Conservation (phyloP, 768 basidiomycete species). For the Psilocybe azurescens region DNA sequence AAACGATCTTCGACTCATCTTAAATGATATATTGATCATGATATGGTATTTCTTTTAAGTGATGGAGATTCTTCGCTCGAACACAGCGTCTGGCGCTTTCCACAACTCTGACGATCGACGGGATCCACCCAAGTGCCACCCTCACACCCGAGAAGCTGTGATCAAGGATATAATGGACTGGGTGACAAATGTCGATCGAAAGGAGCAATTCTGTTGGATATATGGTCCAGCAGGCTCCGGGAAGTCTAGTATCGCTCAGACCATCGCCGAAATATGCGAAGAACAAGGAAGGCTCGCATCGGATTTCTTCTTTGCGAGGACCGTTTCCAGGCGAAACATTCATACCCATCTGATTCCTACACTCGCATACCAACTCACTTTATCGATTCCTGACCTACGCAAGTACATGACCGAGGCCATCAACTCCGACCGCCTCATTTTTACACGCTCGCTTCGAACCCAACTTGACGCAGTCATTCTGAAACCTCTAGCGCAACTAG, state of each 20-base stretch:
- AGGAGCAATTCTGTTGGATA: slow-evolving; percentile 3
- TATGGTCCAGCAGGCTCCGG: slow-evolving; percentile 11
- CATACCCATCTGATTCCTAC: neutral
- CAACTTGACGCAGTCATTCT: neutral
- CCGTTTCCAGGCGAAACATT: neutral
- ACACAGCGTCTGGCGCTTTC: neutral
- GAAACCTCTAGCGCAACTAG: neutral
- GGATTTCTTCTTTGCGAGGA: slow-evolving; percentile 6
- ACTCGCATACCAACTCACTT: neutral
- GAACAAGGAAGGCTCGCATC: neutral
- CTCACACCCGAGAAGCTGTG: slow-evolving; percentile 2
- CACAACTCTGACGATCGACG: slow-evolving; percentile 1
- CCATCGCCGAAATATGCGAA: neutral
- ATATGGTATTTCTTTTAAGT: slow-evolving; percentile 11
- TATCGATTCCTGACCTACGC: neutral
- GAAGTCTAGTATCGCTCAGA: slow-evolving; percentile 7
- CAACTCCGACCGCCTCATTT: neutral
- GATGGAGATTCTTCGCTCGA: neutral
- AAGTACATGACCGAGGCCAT: neutral
- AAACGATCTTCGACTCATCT: no score
- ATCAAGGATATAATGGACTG: slow-evolving; percentile 6
- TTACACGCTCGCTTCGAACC: neutral
- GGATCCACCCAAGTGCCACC: slow-evolving; percentile 9
- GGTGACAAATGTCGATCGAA: neutral
- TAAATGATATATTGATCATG: no score